Percentiles rank a stretch among this genome's conserved stretches.
Conservation (phyloP, 1,284 basidiomycete species). For the Trametes hirsuta region DNA sequence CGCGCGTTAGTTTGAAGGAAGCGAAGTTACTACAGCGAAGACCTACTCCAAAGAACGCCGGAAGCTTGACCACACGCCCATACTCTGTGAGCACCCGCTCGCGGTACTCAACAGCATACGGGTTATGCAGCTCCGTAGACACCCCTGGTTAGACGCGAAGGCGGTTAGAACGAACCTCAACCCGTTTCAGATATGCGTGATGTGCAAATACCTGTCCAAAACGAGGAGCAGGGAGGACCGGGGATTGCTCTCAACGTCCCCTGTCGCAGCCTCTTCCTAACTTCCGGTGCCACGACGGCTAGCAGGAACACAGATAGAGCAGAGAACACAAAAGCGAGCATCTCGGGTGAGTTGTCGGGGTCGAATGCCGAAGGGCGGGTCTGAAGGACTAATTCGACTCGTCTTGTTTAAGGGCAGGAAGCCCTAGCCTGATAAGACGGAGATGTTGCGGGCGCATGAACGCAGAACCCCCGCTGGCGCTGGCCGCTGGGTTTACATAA, state of each 20-base stretch:
- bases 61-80: constrained; percentile 4
- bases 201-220: not conserved
- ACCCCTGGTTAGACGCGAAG: not conserved
- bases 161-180: not conserved
- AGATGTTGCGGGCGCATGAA: no score
- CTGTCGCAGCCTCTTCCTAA: not conserved
- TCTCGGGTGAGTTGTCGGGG: not conserved
- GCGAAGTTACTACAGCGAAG: not conserved
- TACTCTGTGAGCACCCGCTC: constrained; percentile 8
- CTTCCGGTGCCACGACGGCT: not conserved
- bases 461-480: no score
- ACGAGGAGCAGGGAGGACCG: not conserved
- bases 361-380: no score
- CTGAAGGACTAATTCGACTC: no score
- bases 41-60: constrained; percentile 4
- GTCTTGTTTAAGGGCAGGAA: no score
- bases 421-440: no score
- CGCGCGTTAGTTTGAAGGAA: not conserved
- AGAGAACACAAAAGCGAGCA: not conserved
- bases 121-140: constrained; percentile 1
- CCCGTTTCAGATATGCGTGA: not conserved
- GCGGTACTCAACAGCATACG: not conserved
- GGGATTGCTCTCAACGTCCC: not conserved
- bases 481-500: no score
- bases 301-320: not conserved